phyloP scores from a whole-genome alignment of 2,329 filamentous ascomycete genomes.

The Aspergillus sp. region DNA sequence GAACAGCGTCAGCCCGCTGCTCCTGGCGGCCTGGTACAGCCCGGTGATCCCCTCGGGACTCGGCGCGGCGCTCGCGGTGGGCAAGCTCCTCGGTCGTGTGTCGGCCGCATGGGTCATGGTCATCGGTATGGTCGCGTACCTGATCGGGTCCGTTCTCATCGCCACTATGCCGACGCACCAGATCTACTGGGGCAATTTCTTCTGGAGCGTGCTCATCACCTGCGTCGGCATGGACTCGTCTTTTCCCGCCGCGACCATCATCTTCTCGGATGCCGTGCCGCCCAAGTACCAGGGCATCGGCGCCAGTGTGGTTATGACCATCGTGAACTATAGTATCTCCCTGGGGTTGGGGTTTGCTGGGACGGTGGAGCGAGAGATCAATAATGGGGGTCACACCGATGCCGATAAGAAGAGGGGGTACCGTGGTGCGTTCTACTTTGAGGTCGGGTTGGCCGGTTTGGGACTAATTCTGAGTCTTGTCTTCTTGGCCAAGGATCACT shows the following conservation, averaged over 20 bases:
- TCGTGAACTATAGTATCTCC: conserved; percentile 15
- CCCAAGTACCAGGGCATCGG: conserved; percentile 13
- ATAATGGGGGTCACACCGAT: conserved; percentile 5
- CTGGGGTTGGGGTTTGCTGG: conserved; percentile 17
- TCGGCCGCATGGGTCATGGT: conserved; percentile 14
- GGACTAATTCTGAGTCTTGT: not conserved
- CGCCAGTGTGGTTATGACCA: conserved; percentile 11
- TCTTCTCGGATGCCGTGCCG: conserved; percentile 9
- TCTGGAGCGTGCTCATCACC: conserved; percentile 2
- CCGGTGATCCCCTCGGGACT: conserved; percentile 13
- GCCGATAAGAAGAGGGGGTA: conserved; percentile 10
- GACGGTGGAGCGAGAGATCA: conserved; percentile 12
- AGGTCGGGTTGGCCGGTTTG: conserved; percentile 8
- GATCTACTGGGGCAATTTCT: conserved; percentile 12
- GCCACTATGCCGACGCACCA: conserved; percentile 8
- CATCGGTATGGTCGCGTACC: conserved; percentile 11
- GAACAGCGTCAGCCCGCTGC: not conserved
- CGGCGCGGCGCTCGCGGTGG: conserved; percentile 9
- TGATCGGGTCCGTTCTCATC: conserved; percentile 10
- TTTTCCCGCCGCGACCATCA: conserved; percentile 16
- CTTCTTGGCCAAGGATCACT: not conserved
- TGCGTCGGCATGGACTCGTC: conserved; percentile 13
- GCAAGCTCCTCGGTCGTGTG: conserved; percentile 14
- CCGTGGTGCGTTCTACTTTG: conserved; percentile 10
- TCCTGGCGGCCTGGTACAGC: conserved; percentile 8